Conservation (phyloP, 2,329 filamentous ascomycete species). For the Arthrobotrys sphaeroides region DNA sequence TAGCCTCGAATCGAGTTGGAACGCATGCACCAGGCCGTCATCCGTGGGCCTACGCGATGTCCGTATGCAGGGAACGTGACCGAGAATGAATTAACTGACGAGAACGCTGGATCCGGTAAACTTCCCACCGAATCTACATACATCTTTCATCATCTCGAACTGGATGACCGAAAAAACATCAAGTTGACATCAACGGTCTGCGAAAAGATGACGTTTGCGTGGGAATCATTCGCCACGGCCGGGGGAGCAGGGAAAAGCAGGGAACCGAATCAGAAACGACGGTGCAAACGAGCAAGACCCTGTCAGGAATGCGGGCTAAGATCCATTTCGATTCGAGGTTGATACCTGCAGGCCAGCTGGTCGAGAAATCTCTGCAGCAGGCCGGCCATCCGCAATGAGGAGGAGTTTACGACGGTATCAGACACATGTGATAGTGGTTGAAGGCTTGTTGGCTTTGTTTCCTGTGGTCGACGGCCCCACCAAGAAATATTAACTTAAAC, state of each 20-base stretch:
- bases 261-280: background rate
- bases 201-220: constrained; percentile 44
- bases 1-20: constrained; percentile 7
- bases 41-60: background rate
- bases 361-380: constrained; percentile 26
- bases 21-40: constrained; percentile 15
- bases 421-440: constrained; percentile 8
- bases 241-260: constrained; percentile 14
- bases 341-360: constrained; percentile 44
- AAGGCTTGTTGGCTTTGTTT: no score
- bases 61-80: background rate
- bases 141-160: background rate
- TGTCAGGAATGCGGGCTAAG: constrained; percentile 43
- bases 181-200: background rate
- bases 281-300: constrained; percentile 8
- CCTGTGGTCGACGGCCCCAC: background rate
- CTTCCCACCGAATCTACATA: background rate
- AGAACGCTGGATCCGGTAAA: no score
- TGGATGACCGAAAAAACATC: background rate
- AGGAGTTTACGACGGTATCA: background rate
- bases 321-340: constrained; percentile 21
- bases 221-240: constrained; percentile 42
- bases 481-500: constrained; percentile 13
- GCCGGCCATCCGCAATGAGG: constrained; percentile 23
- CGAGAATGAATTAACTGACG: no score